Evolutionary conservation across 495 filamentous ascomycete species (phyloP), one percentile per base, ranked within the genome.

Genomic region (Penicillium ochrochloron): DNA sequence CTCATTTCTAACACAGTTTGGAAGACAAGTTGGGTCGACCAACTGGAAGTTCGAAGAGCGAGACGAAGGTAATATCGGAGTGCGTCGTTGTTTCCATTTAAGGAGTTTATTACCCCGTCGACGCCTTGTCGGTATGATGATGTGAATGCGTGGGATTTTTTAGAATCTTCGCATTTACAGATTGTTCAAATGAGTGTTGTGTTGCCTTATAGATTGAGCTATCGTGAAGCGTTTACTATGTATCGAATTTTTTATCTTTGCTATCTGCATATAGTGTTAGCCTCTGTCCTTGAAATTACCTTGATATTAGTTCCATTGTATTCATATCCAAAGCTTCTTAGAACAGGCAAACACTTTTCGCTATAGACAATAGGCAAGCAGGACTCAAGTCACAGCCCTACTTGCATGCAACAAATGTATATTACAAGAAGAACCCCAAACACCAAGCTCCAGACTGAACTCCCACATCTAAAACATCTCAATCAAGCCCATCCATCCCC

Each of bases 121-220:
- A 69, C 59, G 10, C 69, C 71, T 6, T 72, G 69, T 37, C 58
- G 52, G n/a, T 74, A 74, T 55, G 70, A 73, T n/a, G 71, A 69
- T 53, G 69, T 76, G 1, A 76, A 65, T 23, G 74, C 72, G n/a
- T 72, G 70, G 70, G 67, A 76, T 48, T 76, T 74, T 74, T 39
- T 67, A 75, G 19, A 72, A 73, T 50, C n/a, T 73, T 5, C 64
- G 69, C 3, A 73, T 71, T 31, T 42, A 62, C 2, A 70, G 60
- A 25, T 33, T 68, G 17, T 68, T 70, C 39, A 35, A 33, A 39
- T 57, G 27, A 42, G 15, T 4, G 3, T 25, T 48, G 21, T 0
- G 4, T 48, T 2, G 10, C 25, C 25, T 27, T 27, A 48, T 12
- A 48, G 10, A 46, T 23, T 21, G 19, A 48, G 9, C 19, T 48